phyloP scores from a whole-genome alignment of 2,329 filamentous ascomycete genomes.

The Sporothrix dimorphospora region DNA sequence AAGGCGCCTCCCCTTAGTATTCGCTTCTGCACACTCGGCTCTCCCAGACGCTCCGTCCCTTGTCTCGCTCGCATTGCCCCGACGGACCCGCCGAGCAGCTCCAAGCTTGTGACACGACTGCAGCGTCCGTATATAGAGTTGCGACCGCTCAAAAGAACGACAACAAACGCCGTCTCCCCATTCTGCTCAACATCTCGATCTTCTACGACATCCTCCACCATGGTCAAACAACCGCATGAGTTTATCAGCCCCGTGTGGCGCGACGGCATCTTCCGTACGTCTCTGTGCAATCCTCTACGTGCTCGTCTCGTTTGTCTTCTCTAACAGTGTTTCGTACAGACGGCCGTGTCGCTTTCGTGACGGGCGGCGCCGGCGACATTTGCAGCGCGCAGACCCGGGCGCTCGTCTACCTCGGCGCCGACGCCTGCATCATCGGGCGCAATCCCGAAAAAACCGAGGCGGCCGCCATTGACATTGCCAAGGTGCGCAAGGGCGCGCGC shows the following conservation, averaged over 20 bases:
- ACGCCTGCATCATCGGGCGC: conserved; percentile 92
- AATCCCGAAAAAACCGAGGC: conserved; percentile 85
- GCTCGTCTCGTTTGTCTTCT: not conserved
- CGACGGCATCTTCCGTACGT: conserved; percentile 79
- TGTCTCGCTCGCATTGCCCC: not conserved
- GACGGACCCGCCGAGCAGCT: not conserved
- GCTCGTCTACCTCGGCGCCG: conserved; percentile 84
- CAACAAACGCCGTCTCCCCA: no score
- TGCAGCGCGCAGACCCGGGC: conserved; percentile 93
- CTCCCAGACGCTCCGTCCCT: not conserved
- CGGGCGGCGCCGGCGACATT: conserved; percentile 89
- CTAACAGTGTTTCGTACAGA: conserved; percentile 52
- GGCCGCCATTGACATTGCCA: conserved; percentile 80
- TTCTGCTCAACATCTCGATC: not conserved
- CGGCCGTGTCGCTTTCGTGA: conserved; percentile 90
- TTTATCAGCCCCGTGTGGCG: conserved; percentile 85
- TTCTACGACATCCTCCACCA: not conserved
- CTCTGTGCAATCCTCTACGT: no score
- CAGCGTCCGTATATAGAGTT: not conserved
- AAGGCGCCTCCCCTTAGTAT: no score
- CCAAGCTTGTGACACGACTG: conserved; percentile 4
- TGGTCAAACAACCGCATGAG: conserved; percentile 50
- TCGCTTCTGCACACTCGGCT: not conserved
- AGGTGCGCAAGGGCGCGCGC: conserved; percentile 74
- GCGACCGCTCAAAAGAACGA: not conserved